Conservation (phyloP, 2,329 filamentous ascomycete species). For the Herpotrichia juniperi region DNA sequence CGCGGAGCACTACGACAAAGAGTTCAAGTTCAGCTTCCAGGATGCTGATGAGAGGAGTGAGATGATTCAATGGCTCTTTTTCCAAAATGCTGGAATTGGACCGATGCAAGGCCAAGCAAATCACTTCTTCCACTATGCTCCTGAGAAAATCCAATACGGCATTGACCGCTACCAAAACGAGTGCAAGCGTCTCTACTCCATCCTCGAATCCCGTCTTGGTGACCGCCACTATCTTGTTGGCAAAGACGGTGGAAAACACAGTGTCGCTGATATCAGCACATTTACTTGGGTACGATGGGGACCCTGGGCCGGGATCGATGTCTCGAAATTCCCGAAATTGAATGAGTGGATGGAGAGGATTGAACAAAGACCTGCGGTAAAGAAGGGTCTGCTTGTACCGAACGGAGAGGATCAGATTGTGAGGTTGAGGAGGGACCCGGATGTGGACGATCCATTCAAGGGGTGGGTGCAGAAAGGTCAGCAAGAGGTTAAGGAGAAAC, state of each 20-base stretch:
- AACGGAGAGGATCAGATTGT: slow-evolving; percentile 32
- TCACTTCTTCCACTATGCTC: slow-evolving; percentile 81
- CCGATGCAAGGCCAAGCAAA: slow-evolving; percentile 75
- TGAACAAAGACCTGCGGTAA: slow-evolving; percentile 34
- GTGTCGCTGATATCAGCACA: slow-evolving; percentile 72
- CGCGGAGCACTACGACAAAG: slow-evolving; percentile 76
- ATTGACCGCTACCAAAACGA: slow-evolving; percentile 82
- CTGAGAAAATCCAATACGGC: slow-evolving; percentile 79
- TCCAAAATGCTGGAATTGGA: slow-evolving; percentile 76
- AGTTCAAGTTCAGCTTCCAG: slow-evolving; percentile 79
- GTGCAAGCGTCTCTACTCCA: slow-evolving; percentile 76
- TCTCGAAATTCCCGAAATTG: slow-evolving; percentile 68
- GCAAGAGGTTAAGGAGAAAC: slow-evolving; percentile 23
- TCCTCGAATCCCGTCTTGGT: slow-evolving; percentile 71
- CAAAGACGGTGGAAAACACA: slow-evolving; percentile 61
- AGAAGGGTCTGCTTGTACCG: slow-evolving; percentile 62
- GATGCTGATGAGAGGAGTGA: slow-evolving; percentile 77
- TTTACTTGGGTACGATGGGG: slow-evolving; percentile 76
- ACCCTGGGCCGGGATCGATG: slow-evolving; percentile 65
- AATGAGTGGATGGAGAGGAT: slow-evolving; percentile 57
- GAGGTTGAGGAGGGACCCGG: slow-evolving; percentile 25
- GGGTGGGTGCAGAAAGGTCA: slow-evolving; percentile 29
- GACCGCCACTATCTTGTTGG: slow-evolving; percentile 62
- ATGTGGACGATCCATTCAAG: slow-evolving; percentile 30
- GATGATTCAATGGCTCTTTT: slow-evolving; percentile 72